These are phyloP conservation scores for Entonaema liquescens DNA, from an alignment of 495 filamentous ascomycete species.

Conservation along the genomic window DNA sequence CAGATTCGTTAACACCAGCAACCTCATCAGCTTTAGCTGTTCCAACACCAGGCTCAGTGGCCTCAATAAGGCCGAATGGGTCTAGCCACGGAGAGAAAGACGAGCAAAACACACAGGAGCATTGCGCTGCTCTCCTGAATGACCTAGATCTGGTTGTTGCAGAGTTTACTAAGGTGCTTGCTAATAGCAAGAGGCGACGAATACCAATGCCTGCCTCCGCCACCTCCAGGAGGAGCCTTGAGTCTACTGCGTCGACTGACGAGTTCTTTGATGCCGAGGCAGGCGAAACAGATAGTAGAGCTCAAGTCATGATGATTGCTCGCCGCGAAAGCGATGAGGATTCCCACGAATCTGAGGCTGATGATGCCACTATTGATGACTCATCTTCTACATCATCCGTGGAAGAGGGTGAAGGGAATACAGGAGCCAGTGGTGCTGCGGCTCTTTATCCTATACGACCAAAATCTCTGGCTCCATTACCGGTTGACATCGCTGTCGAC, in stretches of 20 bases:
- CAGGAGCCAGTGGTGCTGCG: constrained; percentile 51
- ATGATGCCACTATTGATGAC: constrained; percentile 67
- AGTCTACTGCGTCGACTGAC: constrained; percentile 76
- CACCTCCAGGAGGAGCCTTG: constrained; percentile 76
- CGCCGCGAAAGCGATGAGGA: constrained; percentile 68
- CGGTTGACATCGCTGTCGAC: constrained; percentile 66
- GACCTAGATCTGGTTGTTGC: constrained; percentile 83
- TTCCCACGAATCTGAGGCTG: constrained; percentile 59
- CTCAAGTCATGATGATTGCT: constrained; percentile 79
- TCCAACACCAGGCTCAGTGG: constrained; percentile 57
- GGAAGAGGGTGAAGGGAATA: constrained; percentile 60
- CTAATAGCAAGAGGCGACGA: constrained; percentile 81
- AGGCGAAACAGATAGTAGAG: constrained; percentile 62
- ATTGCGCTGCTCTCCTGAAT: constrained; percentile 78
- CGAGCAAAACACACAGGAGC: constrained; percentile 72
- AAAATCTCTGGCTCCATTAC: constrained; percentile 80
- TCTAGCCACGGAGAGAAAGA: constrained; percentile 51
- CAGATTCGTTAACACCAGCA: constrained; percentile 56
- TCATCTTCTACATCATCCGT: constrained; percentile 68
- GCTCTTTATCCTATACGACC: constrained; percentile 75
- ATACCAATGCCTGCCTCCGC: constrained; percentile 59
- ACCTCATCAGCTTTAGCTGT: constrained; percentile 67
- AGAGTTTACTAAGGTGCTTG: constrained; percentile 80
- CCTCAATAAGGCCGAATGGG: constrained; percentile 42
- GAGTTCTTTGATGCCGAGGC: constrained; percentile 96